Evolutionary conservation across 805 yeast genomes (phyloP).

Genomic region (Ogataea paraovalis): DNA sequence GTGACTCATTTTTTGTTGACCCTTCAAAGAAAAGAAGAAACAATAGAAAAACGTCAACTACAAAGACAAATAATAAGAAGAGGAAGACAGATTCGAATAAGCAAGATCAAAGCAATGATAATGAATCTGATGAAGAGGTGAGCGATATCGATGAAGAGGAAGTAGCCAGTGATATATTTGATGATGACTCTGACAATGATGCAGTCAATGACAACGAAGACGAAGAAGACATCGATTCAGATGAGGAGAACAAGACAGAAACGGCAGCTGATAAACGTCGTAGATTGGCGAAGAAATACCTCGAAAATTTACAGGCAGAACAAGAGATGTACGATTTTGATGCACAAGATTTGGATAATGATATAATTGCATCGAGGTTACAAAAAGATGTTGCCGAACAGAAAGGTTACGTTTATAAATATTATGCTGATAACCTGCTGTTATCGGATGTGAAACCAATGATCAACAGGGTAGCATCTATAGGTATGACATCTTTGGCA

Average conservation of each 20-base stretch:
- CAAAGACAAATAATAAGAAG: slow-evolving; percentile 13
- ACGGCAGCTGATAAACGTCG: slow-evolving; percentile 91
- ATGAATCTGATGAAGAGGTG: slow-evolving; percentile 40
- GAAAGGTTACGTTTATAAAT: slow-evolving; percentile 77
- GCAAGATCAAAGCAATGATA: slow-evolving; percentile 3
- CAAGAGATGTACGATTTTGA: slow-evolving; percentile 58
- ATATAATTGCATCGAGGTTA: slow-evolving; percentile 74
- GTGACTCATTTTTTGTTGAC: slow-evolving; percentile 61
- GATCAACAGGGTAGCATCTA: slow-evolving; percentile 58
- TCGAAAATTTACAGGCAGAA: slow-evolving; percentile 70
- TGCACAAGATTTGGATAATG: slow-evolving; percentile 88
- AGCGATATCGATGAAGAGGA: slow-evolving; percentile 36
- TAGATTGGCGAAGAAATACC: slow-evolving; percentile 87
- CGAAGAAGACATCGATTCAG: slow-evolving; percentile 51
- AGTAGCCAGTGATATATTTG: slow-evolving; percentile 29
- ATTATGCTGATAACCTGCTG: slow-evolving; percentile 49
- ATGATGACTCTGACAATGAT: slow-evolving; percentile 22
- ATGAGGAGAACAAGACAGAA: slow-evolving; percentile 71
- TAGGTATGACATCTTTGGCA: slow-evolving; percentile 53
- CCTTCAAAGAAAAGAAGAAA: slow-evolving; percentile 50
- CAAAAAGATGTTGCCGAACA: slow-evolving; percentile 87
- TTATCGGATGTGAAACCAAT: slow-evolving; percentile 39
- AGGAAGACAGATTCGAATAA: slow-evolving; percentile 7
- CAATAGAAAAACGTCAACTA: slow-evolving; percentile 23
- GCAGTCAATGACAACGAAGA: slow-evolving; percentile 29